Evolutionary conservation across 2,329 filamentous ascomycete genomes (phyloP).

Genomic region (Capronia americana): DNA sequence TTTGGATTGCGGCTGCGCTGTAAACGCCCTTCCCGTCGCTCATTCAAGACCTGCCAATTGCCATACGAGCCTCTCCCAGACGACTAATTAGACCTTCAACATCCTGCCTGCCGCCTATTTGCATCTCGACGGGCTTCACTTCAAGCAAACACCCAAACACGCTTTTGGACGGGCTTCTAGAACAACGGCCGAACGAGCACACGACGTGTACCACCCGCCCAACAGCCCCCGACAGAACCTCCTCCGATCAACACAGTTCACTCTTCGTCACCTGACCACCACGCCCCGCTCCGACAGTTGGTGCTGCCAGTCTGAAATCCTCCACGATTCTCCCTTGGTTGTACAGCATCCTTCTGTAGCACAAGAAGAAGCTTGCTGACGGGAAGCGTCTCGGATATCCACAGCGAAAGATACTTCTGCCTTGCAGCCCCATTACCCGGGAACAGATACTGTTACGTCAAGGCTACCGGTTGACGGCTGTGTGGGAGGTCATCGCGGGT

Average conservation of each 20-base stretch:
- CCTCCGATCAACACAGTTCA: conserved; percentile 5
- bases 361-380: conserved; percentile 32
- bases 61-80: conserved; percentile 11
- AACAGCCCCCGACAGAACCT: conserved; percentile 9
- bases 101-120: conserved; percentile 11
- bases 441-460: background rate
- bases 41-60: conserved; percentile 18
- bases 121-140: conserved; percentile 20
- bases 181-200: conserved; percentile 22
- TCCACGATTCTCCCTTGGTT: conserved; percentile 20
- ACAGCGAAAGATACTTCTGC: conserved; percentile 15
- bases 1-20: conserved; percentile 18
- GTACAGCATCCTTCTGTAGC: conserved; percentile 35
- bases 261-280: background rate
- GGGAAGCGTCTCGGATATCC: conserved; percentile 28
- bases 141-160: conserved; percentile 15
- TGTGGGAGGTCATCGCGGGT: background rate
- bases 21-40: conserved; percentile 22
- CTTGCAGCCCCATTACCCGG: conserved; percentile 13
- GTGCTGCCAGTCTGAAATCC: conserved; percentile 1
- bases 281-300: background rate
- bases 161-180: conserved; percentile 24
- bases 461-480: background rate
- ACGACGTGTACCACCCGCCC: conserved; percentile 18
- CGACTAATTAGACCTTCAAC: conserved; percentile 16